These are phyloP conservation scores for Selaginella moellendorffii DNA, from an alignment of 75 land plant genomes.

Conservation along the genomic window DNA sequence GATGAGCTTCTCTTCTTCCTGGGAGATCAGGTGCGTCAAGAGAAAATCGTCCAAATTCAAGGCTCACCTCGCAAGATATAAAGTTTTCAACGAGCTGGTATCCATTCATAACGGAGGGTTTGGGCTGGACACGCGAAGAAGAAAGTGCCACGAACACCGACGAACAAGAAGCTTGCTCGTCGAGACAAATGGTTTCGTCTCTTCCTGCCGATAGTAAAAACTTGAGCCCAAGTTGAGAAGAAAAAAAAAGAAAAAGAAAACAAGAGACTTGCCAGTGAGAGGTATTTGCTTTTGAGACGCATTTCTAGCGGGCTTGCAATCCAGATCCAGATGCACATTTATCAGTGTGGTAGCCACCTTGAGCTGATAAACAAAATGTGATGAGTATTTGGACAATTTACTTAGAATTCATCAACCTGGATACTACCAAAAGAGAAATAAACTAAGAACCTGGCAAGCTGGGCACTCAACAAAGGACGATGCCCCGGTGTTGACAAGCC, in stretches of 20 bases:
- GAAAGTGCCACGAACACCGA: not conserved
- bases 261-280: no score
- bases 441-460: not conserved
- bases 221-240: not conserved
- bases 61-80: slow-evolving; percentile 12
- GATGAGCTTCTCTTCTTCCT: slow-evolving; percentile 11
- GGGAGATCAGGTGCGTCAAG: not conserved
- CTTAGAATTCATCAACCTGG: not conserved
- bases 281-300: not conserved
- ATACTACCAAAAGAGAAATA: no score
- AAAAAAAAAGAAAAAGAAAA: no score
- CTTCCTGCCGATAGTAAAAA: not conserved
- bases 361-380: not conserved
- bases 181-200: not conserved
- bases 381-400: not conserved
- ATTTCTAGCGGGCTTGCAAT: slow-evolving; percentile 3
- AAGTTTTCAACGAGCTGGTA: slow-evolving; percentile 12
- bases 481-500: no score
- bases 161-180: not conserved
- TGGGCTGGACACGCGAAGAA: not conserved
- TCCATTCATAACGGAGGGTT: slow-evolving; percentile 1
- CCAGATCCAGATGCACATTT: slow-evolving; percentile 11
- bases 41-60: not conserved
- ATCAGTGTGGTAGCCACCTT: slow-evolving; percentile 3
- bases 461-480: not conserved